A percentile compares a stretch with the other conserved stretches of the same genome.
These are phyloP conservation scores for Mortierella sp. DNA, from an alignment of 371 early-diverging fungal genomes.

Conservation along the genomic window DNA sequence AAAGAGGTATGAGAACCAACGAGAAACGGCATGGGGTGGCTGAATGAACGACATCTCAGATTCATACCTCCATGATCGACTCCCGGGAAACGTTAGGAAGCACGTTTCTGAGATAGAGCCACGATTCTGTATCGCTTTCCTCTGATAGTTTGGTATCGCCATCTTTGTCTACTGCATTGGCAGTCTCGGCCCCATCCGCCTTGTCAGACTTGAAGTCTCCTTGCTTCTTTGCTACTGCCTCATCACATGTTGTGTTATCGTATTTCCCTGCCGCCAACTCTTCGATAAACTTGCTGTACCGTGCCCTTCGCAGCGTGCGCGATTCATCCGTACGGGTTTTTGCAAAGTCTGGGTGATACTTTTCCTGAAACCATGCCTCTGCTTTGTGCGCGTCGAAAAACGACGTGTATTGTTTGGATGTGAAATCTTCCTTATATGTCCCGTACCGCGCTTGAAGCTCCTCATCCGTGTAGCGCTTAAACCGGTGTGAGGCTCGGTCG, in stretches of 20 bases:
- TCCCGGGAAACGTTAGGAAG: constrained; percentile 81
- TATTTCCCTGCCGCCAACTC: constrained; percentile 77
- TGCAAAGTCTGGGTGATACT: constrained; percentile 83
- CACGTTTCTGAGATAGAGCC: constrained; percentile 68
- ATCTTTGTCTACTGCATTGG: constrained; percentile 30
- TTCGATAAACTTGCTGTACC: constrained; percentile 67
- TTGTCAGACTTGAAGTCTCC: constrained; percentile 43
- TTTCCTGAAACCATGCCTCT: constrained; percentile 93
- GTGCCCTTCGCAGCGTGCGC: constrained; percentile 61
- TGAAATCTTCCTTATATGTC: constrained; percentile 82
- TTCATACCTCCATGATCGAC: constrained; percentile 75
- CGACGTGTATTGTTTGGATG: constrained; percentile 68
- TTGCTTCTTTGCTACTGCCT: constrained; percentile 55
- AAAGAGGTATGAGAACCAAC: background rate
- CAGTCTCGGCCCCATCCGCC: constrained; percentile 25
- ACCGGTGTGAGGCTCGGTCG: constrained; percentile 56
- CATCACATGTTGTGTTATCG: constrained; percentile 77
- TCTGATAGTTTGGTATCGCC: constrained; percentile 45
- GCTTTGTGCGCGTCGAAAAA: constrained; percentile 85
- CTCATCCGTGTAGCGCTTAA: constrained; percentile 73
- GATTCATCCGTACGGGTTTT: constrained; percentile 66
- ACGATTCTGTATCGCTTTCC: constrained; percentile 59
- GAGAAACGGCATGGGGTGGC: background rate
- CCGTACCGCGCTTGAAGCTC: constrained; percentile 83
- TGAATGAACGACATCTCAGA: background rate